phyloP scores from a whole-genome alignment of 2,329 filamentous ascomycete species.

The Fonsecaea monophora region DNA sequence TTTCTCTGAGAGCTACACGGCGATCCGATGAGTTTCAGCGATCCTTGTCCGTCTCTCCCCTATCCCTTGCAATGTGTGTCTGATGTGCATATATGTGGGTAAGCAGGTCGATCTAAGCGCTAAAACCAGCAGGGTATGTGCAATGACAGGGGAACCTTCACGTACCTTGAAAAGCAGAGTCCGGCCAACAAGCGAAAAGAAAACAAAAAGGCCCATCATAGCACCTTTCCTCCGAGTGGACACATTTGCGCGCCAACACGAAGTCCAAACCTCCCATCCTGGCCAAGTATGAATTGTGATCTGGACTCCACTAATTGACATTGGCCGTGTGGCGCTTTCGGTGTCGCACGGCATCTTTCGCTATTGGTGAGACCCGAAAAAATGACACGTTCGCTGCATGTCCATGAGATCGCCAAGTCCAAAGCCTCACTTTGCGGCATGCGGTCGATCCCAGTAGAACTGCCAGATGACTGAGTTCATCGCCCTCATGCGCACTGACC shows the following conservation, averaged over 20 bases:
- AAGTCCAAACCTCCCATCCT: not conserved
- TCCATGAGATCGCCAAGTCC: constrained; percentile 19
- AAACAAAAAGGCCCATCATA: not conserved
- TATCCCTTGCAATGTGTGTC: no score
- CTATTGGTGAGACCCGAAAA: constrained; percentile 13
- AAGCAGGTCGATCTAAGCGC: not conserved
- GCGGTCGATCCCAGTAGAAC: not conserved
- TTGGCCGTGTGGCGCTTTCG: constrained; percentile 15
- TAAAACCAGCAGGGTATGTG: not conserved
- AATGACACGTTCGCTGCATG: constrained; percentile 32
- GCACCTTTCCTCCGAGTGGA: not conserved
- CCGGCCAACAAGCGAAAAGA: not conserved
- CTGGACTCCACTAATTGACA: constrained; percentile 2
- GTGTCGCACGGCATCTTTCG: constrained; percentile 22
- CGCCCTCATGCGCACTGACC: not conserved
- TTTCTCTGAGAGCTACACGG: not conserved
- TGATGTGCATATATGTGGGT: not conserved
- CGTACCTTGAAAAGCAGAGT: not conserved
- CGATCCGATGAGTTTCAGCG: not conserved
- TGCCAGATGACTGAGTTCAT: not conserved
- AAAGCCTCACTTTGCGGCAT: constrained; percentile 28
- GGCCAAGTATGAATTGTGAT: not conserved
- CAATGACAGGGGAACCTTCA: not conserved
- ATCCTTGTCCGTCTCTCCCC: not conserved
- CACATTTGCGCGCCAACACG: not conserved